These are phyloP conservation scores for Kickxella alabastrina DNA, from an alignment of 192 early-diverging fungal species.

Conservation along the genomic window DNA sequence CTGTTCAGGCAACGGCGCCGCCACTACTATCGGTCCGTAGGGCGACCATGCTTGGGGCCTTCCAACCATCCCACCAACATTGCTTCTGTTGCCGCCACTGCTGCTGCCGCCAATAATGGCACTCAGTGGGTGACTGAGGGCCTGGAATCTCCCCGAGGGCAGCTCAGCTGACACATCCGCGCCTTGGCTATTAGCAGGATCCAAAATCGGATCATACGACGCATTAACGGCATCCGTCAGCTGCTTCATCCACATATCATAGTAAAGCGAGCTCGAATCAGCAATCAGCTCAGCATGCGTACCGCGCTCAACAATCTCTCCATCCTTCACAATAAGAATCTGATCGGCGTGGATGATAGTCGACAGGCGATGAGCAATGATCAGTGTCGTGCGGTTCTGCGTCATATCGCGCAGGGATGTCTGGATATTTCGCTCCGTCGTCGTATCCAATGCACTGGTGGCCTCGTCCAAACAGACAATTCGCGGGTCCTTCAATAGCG, in stretches of 20 bases:
- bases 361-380: constrained; percentile 80
- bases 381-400: constrained; percentile 77
- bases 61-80: constrained; percentile 9
- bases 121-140: too few species aligned
- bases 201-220: too few species aligned
- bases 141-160: too few species aligned
- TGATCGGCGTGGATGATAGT: constrained; percentile 82
- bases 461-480: constrained; percentile 93
- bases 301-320: constrained; percentile 77
- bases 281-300: constrained; percentile 74
- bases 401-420: constrained; percentile 72
- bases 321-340: constrained; percentile 83
- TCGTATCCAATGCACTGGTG: constrained; percentile 79
- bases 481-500: constrained; percentile 87
- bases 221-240: constrained; percentile 56
- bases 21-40: constrained; percentile 30
- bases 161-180: too few species aligned
- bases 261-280: constrained; percentile 60
- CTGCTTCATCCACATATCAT: constrained; percentile 92
- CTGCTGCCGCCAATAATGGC: constrained; percentile 16
- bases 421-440: constrained; percentile 91
- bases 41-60: constrained; percentile 34
- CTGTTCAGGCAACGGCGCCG: constrained; percentile 16
- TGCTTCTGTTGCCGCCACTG: constrained; percentile 5
- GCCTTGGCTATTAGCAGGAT: too few species aligned